A percentile compares a stretch with the other conserved stretches of the same genome.
Evolutionary conservation across 2,329 filamentous ascomycete genomes (phyloP).

Genomic region (Stachybotrys echinatus): DNA sequence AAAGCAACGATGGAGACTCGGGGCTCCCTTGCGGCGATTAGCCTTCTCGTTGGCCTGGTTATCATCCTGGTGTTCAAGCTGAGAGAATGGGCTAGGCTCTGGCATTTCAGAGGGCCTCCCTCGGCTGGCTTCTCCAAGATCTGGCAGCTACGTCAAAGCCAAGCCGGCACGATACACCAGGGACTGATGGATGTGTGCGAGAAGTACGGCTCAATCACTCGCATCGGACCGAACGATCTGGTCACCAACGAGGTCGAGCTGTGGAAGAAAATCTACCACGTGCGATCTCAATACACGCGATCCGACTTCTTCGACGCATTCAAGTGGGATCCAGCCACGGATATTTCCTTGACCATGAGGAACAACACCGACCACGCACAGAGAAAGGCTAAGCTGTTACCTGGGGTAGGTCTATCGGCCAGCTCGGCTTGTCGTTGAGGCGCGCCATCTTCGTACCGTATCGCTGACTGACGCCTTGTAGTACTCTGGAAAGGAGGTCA

Average conservation of each 20-base stretch:
- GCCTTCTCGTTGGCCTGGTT: not conserved
- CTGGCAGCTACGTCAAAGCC: not conserved
- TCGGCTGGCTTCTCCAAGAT: not conserved
- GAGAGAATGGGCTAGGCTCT: not conserved
- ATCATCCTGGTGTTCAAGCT: not conserved
- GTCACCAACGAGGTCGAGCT: slow-evolving; percentile 32
- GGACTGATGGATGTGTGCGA: not conserved
- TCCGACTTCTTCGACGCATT: slow-evolving; percentile 17
- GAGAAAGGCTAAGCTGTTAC: slow-evolving; percentile 31
- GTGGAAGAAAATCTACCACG: slow-evolving; percentile 26
- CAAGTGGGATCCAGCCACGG: not conserved
- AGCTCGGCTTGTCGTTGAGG: not conserved
- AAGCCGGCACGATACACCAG: not conserved
- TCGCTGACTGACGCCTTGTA: not conserved
- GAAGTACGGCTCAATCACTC: slow-evolving; percentile 23
- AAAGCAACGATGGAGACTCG: not conserved
- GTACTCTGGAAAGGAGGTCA: not conserved
- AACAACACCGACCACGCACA: not conserved
- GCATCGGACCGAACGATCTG: slow-evolving; percentile 35
- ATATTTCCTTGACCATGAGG: not conserved
- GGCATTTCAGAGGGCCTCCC: not conserved
- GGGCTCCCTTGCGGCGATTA: not conserved
- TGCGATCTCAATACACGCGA: slow-evolving; percentile 26
- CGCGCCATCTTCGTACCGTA: not conserved
- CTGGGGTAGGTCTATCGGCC: slow-evolving; percentile 31